Conservation (phyloP, 2,329 filamentous ascomycete genomes). For the Neopestalotiopsis sp. region DNA sequence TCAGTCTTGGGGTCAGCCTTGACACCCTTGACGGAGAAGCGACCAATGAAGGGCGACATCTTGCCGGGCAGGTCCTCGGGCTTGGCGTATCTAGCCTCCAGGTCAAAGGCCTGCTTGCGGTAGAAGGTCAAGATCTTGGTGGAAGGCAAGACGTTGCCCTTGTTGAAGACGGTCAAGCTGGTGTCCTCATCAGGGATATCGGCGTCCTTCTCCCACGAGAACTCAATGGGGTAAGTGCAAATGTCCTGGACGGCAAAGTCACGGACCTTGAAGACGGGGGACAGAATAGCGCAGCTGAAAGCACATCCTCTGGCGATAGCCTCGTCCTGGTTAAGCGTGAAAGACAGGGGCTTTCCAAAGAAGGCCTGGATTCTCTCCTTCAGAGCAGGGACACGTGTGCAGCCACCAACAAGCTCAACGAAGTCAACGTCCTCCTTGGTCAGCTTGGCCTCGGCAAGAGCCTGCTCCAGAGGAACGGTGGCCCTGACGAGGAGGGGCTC, state of each 20-base stretch:
- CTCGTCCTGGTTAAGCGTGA: slow-evolving; percentile 98
- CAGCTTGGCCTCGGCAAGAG: slow-evolving; percentile 90
- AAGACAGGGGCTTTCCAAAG: slow-evolving; percentile 92
- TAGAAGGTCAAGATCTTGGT: slow-evolving; percentile 99
- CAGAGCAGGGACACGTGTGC: slow-evolving; percentile 89
- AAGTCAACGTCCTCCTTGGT: slow-evolving; percentile 90
- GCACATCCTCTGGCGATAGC: slow-evolving; percentile 94
- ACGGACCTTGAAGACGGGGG: slow-evolving; percentile 96
- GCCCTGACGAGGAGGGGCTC: slow-evolving; percentile 80
- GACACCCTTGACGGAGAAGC: slow-evolving; percentile 97
- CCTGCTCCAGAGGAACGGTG: slow-evolving; percentile 81
- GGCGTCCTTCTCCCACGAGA: slow-evolving; percentile 97
- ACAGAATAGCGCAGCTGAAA: slow-evolving; percentile 97
- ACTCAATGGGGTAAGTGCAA: slow-evolving; percentile 97
- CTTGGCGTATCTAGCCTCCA: slow-evolving; percentile 92
- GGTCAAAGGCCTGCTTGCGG: slow-evolving; percentile 94
- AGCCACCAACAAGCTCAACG: slow-evolving; percentile 93
- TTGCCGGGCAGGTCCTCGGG: slow-evolving; percentile 87
- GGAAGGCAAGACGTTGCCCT: slow-evolving; percentile 93
- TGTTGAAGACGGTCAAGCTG: slow-evolving; percentile 95
- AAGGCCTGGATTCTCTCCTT: slow-evolving; percentile 89
- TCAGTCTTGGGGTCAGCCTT: slow-evolving; percentile 92
- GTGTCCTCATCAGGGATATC: slow-evolving; percentile 99
- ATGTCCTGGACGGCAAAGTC: slow-evolving; percentile 98
- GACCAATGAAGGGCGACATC: slow-evolving; percentile 91